A percentile compares a stretch with the other conserved stretches of the same genome.
Evolutionary conservation across 2,329 filamentous ascomycete species (phyloP).

Genomic region (Cladosporium oxysporum): DNA sequence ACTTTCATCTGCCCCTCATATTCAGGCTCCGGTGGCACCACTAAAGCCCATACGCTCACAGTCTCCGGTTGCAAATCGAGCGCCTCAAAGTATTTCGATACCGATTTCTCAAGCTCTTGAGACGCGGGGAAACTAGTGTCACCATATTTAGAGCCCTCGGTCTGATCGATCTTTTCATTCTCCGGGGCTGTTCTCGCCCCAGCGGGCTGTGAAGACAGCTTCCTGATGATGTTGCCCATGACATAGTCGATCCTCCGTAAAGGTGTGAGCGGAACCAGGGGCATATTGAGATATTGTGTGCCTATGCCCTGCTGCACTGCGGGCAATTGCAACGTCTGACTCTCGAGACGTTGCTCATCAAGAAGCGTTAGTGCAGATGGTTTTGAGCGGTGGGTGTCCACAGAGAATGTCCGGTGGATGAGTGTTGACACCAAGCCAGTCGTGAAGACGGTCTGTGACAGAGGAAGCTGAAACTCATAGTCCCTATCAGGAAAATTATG

Average conservation of each 20-base stretch:
- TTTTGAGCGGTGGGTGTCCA: conserved; percentile 13
- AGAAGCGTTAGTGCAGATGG: conserved; percentile 20
- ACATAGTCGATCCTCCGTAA: conserved; percentile 64
- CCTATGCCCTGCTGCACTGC: neutral
- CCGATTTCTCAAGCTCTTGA: conserved; percentile 66
- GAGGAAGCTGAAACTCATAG: conserved; percentile 53
- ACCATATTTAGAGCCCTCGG: conserved; percentile 22
- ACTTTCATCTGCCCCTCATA: too few relatives aligned
- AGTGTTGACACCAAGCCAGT: conserved; percentile 66
- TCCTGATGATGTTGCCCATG: conserved; percentile 77
- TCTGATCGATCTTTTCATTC: neutral
- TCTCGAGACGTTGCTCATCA: conserved; percentile 27
- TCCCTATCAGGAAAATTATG: too few relatives aligned
- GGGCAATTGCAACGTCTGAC: conserved; percentile 25
- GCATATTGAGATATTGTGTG: conserved; percentile 11
- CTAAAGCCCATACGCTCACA: conserved; percentile 72
- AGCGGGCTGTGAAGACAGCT: conserved; percentile 47
- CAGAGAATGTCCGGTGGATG: conserved; percentile 28
- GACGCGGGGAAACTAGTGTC: conserved; percentile 58
- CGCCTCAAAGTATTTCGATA: conserved; percentile 59
- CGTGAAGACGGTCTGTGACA: conserved; percentile 77
- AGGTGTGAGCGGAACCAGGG: conserved; percentile 58
- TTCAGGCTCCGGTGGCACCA: conserved; percentile 50
- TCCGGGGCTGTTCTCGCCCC: neutral
- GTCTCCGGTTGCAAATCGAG: conserved; percentile 45